Percentiles rank a stretch among this genome's conserved stretches.
Conservation (phyloP, 495 filamentous ascomycete genomes). For the Staphylotrichum longicolle region DNA sequence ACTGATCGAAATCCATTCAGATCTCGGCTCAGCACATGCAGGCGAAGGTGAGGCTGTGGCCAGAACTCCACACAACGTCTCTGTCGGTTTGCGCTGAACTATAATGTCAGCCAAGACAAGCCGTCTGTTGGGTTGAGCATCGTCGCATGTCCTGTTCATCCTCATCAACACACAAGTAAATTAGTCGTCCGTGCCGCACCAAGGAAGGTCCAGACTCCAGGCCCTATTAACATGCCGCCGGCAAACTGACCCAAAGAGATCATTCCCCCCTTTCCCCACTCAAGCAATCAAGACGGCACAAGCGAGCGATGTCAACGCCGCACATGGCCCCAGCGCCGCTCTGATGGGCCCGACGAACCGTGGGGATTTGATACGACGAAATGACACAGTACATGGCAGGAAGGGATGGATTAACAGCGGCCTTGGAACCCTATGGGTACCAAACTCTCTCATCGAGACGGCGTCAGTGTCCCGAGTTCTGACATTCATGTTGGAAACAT, state of each 20-base stretch:
- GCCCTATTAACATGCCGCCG: neutral
- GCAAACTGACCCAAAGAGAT: neutral
- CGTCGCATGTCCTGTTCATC: conserved; percentile 4
- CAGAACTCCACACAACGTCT: no score
- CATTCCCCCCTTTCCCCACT: neutral
- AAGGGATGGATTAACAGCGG: neutral
- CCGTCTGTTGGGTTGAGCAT: neutral
- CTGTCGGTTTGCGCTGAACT: no score
- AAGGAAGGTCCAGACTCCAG: neutral
- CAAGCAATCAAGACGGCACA: conserved; percentile 10
- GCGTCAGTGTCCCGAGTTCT: neutral
- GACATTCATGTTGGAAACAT: neutral
- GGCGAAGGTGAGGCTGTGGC: no score
- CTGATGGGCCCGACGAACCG: no score
- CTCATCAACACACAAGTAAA: neutral
- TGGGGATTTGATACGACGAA: no score
- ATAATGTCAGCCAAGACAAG: no score
- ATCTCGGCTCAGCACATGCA: neutral
- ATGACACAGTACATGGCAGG: no score
- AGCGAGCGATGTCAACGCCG: neutral
- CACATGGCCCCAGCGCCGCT: no score
- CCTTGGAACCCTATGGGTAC: neutral
- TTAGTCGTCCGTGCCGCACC: no score
- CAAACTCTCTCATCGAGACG: neutral
- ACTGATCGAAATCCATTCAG: no score